Base-by-base conservation (phyloP, 202 grass and related monocot genomes). In the Panicum hallii region DNA sequence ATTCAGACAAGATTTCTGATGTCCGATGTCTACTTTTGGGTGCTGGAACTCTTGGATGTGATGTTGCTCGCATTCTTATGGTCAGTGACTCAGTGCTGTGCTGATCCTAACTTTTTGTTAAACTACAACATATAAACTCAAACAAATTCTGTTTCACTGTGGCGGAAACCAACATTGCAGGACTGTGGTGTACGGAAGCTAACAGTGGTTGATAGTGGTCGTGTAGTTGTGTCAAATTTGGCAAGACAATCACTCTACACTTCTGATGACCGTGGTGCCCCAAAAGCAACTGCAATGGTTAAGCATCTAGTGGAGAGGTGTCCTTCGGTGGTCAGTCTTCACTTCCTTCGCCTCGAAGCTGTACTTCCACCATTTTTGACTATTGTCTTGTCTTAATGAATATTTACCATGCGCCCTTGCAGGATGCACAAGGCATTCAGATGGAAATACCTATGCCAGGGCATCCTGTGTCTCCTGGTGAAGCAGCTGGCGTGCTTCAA, bases 371-470 rank as follows among this genome's bases (percentile, higher is more conserved):
- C 77, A 45, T 23, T 12, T 46, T 79, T 70, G 1, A 54, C 17
- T 36, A 19, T 20, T 11, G 69, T 63, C 11, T 79, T 13, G 74
- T 85, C 32, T 74, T 52, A 53, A 61, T 57, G 4, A 81, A 46
- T 77, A 28, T 66, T 34, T 69, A 12, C 30, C 16, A 67, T 87
- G 74, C 48, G 90, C 15, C 41, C 30, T 67, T 87, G 74, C 76
- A 98, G 95, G 88, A 94, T 83, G 88, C 52, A 32, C 72, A 94
- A 89, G 96, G 88, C 52, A 63, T 88, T 82, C 48, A 40, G 63
- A 93, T 95, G 79, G 88, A 94, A 85, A 95, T 98, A 90, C 93
- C 91, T 42, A 98, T 98, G 96, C 96, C 96, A 44, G 96, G 96
- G 28, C 96, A 98, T 92, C 89, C 89, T 57, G 80, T 95, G 22